phyloP scores from a whole-genome alignment of 2,329 filamentous ascomycete genomes.

The Penicillium sp. region DNA sequence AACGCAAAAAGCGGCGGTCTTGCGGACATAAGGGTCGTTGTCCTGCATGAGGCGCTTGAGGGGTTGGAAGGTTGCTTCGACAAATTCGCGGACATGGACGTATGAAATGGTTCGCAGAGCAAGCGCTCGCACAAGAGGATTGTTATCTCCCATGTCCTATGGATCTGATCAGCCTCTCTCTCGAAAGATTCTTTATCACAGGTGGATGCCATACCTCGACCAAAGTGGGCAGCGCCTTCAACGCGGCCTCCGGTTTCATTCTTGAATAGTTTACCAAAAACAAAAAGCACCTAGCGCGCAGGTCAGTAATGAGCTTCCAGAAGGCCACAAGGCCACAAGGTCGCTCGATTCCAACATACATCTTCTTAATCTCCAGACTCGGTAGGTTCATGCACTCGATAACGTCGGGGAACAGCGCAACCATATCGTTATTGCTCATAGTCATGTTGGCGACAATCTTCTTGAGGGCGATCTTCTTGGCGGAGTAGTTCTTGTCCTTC shows the following conservation, averaged over 20 bases:
- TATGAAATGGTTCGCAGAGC: conserved; percentile 96
- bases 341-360: conserved; percentile 57
- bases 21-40: conserved; percentile 91
- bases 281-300: conserved; percentile 79
- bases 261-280: conserved; percentile 97
- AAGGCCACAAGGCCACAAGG: neutral
- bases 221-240: conserved; percentile 88
- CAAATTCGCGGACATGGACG: conserved; percentile 93
- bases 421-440: conserved; percentile 99
- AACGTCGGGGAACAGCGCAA: conserved; percentile 92
- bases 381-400: conserved; percentile 93
- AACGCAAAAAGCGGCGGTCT: conserved; percentile 94
- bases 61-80: conserved; percentile 83
- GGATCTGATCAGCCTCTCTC: conserved; percentile 6
- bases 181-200: neutral
- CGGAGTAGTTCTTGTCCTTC: conserved; percentile 95
- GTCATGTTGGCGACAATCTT: conserved; percentile 99
- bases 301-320: neutral
- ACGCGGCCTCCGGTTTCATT: conserved; percentile 87
- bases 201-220: conserved; percentile 62
- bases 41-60: conserved; percentile 83
- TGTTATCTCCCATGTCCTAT: conserved; percentile 89
- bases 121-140: conserved; percentile 87
- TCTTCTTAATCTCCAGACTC: conserved; percentile 98
- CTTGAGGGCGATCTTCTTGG: conserved; percentile 97